A percentile compares a stretch with the other conserved stretches of the same genome.
Conservation (phyloP, 192 early-diverging fungal genomes). For the Coemansia asiatica region DNA sequence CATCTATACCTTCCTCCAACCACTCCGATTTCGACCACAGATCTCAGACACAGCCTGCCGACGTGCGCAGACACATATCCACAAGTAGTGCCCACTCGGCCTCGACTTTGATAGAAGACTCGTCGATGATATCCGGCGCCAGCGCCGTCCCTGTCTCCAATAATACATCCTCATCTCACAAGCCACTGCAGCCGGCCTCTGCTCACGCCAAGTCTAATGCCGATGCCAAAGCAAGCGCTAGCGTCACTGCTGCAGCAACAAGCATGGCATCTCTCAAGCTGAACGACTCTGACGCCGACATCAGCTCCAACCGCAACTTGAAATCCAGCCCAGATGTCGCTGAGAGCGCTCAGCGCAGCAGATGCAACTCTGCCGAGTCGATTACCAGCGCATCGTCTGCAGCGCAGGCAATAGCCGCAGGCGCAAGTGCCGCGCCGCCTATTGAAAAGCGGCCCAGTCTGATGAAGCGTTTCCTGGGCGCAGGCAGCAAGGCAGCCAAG, state of each 20-base stretch:
- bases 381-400: constrained; percentile 17
- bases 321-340: constrained; percentile 14
- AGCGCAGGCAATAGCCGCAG: constrained; percentile 37
- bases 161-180: neutral
- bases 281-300: neutral
- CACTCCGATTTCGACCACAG: constrained; percentile 6
- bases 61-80: constrained; percentile 44
- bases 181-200: constrained; percentile 1
- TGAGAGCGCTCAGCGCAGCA: constrained; percentile 8
- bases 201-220: constrained; percentile 3
- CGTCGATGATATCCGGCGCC: neutral
- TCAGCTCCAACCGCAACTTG: no score
- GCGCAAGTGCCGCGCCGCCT: constrained; percentile 24
- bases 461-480: constrained; percentile 53
- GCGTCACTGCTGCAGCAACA: constrained; percentile 10
- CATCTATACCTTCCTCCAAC: constrained; percentile 3
- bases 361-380: constrained; percentile 7
- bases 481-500: constrained; percentile 11
- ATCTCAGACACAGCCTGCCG: neutral
- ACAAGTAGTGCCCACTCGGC: constrained; percentile 30
- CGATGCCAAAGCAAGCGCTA: neutral
- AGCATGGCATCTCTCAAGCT: constrained; percentile 20
- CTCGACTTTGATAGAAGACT: neutral
- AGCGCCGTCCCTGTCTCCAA: neutral
- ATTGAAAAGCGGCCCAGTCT: constrained; percentile 52